phyloP scores from a whole-genome alignment of 805 yeast species.

The Maudiozyma barnettii region DNA sequence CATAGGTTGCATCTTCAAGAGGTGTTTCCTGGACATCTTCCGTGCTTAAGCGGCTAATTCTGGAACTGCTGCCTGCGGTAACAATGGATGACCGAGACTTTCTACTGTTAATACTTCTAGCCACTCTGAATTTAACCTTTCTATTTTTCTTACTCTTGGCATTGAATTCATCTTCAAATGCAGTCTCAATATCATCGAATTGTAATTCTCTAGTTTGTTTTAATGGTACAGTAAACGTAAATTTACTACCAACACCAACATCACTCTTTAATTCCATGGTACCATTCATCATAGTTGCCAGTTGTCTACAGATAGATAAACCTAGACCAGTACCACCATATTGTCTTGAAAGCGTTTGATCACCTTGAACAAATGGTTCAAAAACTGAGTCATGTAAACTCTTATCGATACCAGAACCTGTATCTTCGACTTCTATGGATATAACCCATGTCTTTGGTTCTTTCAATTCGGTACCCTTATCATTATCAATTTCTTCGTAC shows the following conservation, averaged over 20 bases:
- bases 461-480: conserved; percentile 18
- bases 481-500: conserved; percentile 20
- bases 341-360: conserved; percentile 81
- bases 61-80: conserved; percentile 3
- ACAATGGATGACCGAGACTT: conserved; percentile 15
- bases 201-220: conserved; percentile 39
- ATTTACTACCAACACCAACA: conserved; percentile 77
- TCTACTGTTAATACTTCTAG: conserved; percentile 16
- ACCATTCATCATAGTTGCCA: conserved; percentile 88
- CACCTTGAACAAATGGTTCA: conserved; percentile 97
- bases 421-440: conserved; percentile 64
- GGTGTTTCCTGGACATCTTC: not conserved
- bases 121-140: conserved; percentile 32
- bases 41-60: not conserved
- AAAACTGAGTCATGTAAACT: conserved; percentile 75
- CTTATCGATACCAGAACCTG: conserved; percentile 90
- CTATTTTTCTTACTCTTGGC: conserved; percentile 42
- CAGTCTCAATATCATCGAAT: conserved; percentile 28
- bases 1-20: not conserved
- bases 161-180: conserved; percentile 63
- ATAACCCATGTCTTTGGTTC: conserved; percentile 32
- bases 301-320: conserved; percentile 76
- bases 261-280: conserved; percentile 63
- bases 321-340: conserved; percentile 97
- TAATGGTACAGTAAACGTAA: conserved; percentile 70